Conservation (phyloP, 805 yeast genomes). For the Pichia manshurica region DNA sequence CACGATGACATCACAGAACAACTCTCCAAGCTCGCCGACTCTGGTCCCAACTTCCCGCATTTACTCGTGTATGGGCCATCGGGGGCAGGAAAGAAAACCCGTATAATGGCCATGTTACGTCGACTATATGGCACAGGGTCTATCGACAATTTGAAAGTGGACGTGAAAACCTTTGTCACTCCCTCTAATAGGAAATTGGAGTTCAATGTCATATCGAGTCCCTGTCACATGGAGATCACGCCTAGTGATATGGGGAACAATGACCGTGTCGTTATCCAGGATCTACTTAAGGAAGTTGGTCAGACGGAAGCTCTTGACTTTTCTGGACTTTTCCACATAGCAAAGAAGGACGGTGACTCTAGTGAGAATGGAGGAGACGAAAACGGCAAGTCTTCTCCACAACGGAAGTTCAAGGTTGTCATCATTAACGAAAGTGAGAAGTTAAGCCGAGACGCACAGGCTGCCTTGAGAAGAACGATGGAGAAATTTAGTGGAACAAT, state of each 20-base stretch:
- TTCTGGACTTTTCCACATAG: slow-evolving; percentile 33
- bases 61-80: slow-evolving; percentile 88
- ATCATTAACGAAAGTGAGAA: slow-evolving; percentile 90
- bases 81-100: slow-evolving; percentile 95
- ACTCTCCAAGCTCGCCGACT: slow-evolving; percentile 42
- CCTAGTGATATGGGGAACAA: slow-evolving; percentile 96
- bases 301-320: slow-evolving; percentile 94
- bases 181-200: slow-evolving; percentile 73
- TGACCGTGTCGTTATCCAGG: slow-evolving; percentile 93
- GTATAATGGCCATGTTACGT: slow-evolving; percentile 72
- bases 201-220: slow-evolving; percentile 87
- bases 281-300: slow-evolving; percentile 87
- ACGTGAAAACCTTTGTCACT: slow-evolving; percentile 77
- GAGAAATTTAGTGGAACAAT: slow-evolving; percentile 87
- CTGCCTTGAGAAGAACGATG: slow-evolving; percentile 93
- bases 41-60: slow-evolving; percentile 86
- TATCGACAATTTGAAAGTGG: slow-evolving; percentile 81
- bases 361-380: not conserved
- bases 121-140: slow-evolving; percentile 73
- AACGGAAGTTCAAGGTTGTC: slow-evolving; percentile 67
- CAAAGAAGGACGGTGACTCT: slow-evolving; percentile 5
- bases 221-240: slow-evolving; percentile 88
- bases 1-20: slow-evolving; percentile 61
- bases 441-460: slow-evolving; percentile 88
- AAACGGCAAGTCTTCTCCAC: slow-evolving; percentile 11